phyloP scores from a whole-genome alignment of 2,329 filamentous ascomycete genomes.

The Ramichloridium luteum region DNA sequence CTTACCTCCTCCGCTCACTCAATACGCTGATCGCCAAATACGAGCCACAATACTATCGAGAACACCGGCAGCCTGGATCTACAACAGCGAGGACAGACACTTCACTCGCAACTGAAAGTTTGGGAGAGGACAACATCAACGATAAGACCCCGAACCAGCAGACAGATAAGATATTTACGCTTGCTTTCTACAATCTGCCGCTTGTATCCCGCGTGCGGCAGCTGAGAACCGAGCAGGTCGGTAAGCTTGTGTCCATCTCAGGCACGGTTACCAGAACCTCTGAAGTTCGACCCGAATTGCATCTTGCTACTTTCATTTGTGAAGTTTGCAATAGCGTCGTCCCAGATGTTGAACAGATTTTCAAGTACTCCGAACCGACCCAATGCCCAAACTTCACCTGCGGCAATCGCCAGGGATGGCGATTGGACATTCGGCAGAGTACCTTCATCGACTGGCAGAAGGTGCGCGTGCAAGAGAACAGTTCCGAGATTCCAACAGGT shows the following conservation, averaged over 20 bases:
- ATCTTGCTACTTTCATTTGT: slow-evolving; percentile 82
- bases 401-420: slow-evolving; percentile 84
- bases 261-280: slow-evolving; percentile 94
- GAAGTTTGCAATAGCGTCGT: slow-evolving; percentile 75
- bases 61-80: slow-evolving; percentile 73
- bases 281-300: slow-evolving; percentile 88
- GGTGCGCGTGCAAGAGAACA: slow-evolving; percentile 95
- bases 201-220: slow-evolving; percentile 76
- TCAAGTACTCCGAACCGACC: slow-evolving; percentile 91
- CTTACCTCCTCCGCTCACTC: slow-evolving; percentile 76
- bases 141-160: slow-evolving; percentile 81
- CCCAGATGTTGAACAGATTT: slow-evolving; percentile 90
- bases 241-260: slow-evolving; percentile 86
- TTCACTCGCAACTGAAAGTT: slow-evolving; percentile 43
- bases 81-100: slow-evolving; percentile 56
- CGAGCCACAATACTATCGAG: slow-evolving; percentile 84
- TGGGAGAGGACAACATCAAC: slow-evolving; percentile 47
- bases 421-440: slow-evolving; percentile 89
- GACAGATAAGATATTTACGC: slow-evolving; percentile 87
- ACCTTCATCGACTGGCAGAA: slow-evolving; percentile 99
- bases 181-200: slow-evolving; percentile 88
- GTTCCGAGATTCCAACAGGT: slow-evolving; percentile 91
- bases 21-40: slow-evolving; percentile 92
- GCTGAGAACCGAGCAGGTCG: slow-evolving; percentile 79
- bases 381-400: slow-evolving; percentile 85